A percentile compares a stretch with the other conserved stretches of the same genome.
Conservation (phyloP, 805 yeast species). For the Yamadazyma scolyti region DNA sequence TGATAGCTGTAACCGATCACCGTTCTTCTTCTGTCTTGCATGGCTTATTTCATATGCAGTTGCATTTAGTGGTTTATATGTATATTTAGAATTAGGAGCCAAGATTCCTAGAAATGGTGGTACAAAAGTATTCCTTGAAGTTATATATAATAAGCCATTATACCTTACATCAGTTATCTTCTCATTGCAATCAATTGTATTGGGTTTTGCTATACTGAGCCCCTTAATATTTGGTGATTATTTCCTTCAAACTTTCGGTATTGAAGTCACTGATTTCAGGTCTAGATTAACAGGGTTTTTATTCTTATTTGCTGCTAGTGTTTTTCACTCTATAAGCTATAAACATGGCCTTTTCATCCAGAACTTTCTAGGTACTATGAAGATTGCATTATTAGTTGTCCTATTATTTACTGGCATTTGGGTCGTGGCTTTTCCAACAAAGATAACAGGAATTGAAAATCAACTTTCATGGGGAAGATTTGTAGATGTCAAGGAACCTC, state of each 20-base stretch:
- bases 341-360: conserved; percentile 59
- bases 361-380: conserved; percentile 59
- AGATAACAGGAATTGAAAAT: conserved; percentile 40
- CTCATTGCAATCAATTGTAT: conserved; percentile 45
- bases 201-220: conserved; percentile 55
- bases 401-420: conserved; percentile 59
- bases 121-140: conserved; percentile 67
- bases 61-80: conserved; percentile 64
- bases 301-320: conserved; percentile 24
- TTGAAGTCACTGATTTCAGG: conserved; percentile 32
- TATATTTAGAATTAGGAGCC: conserved; percentile 68
- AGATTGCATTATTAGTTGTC: conserved; percentile 49
- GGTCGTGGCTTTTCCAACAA: conserved; percentile 48
- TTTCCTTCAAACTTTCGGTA: conserved; percentile 42
- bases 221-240: conserved; percentile 63
- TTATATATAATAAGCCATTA: conserved; percentile 58
- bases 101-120: conserved; percentile 76
- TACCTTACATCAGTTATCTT: conserved; percentile 51
- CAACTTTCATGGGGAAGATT: conserved; percentile 33
- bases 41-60: conserved; percentile 63
- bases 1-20: conserved; percentile 66
- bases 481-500: conserved; percentile 15
- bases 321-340: conserved; percentile 57
- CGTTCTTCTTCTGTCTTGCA: conserved; percentile 52
- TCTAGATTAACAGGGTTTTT: conserved; percentile 29